These are phyloP conservation scores for Dioscorea dumetorum DNA, from an alignment of 106 monocot species.

Conservation along the genomic window DNA sequence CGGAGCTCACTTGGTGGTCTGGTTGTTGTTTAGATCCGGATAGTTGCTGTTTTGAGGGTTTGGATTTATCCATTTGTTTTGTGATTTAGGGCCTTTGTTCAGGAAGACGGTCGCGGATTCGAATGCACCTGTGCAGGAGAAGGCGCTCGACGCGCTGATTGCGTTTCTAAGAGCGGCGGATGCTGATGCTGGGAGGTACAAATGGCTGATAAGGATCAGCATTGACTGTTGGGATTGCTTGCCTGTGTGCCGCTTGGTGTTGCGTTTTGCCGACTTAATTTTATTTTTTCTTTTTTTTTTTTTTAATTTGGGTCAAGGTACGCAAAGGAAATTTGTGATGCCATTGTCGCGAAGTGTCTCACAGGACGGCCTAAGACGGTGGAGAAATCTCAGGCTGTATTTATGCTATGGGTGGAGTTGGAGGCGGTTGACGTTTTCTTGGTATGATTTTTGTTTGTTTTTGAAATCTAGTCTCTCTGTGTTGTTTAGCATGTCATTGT, in stretches of 20 bases:
- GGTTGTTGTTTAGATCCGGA: not conserved
- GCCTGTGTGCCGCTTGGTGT: not conserved
- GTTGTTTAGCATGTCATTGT: not conserved
- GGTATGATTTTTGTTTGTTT: constrained; percentile 38
- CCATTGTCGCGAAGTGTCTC: constrained; percentile 91
- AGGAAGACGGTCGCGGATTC: constrained; percentile 94
- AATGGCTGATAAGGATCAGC: not conserved
- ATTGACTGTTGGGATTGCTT: not conserved
- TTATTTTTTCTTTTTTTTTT: not conserved
- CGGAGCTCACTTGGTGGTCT: too few relatives aligned
- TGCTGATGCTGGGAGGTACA: constrained; percentile 83
- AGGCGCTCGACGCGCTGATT: constrained; percentile 88
- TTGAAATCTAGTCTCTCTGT: not conserved
- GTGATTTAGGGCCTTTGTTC: constrained; percentile 57
- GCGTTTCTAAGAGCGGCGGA: constrained; percentile 83
- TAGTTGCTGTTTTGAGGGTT: not conserved
- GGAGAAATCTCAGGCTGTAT: constrained; percentile 83
- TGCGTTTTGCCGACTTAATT: not conserved
- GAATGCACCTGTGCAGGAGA: constrained; percentile 98
- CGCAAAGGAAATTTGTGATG: constrained; percentile 94
- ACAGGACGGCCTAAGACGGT: constrained; percentile 95
- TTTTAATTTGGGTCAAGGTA: constrained; percentile 36
- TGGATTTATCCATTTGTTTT: not conserved
- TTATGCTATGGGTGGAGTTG: constrained; percentile 94
- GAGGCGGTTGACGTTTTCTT: constrained; percentile 88